phyloP scores from a whole-genome alignment of 192 early-diverging fungal species.

The Coemansia sp. region DNA sequence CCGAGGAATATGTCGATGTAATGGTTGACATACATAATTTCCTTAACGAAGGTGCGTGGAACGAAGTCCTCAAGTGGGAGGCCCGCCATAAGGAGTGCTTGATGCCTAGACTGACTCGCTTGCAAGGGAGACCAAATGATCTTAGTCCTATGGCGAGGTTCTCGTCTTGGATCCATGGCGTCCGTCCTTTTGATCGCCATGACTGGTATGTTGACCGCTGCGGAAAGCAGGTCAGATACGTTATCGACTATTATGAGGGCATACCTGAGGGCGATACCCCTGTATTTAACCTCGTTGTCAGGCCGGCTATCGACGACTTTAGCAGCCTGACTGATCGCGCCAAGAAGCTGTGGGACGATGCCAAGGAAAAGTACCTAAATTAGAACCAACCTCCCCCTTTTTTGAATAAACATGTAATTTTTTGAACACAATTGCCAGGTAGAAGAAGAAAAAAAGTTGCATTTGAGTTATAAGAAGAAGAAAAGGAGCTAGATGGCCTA shows the following conservation, averaged over 20 bases:
- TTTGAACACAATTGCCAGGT: background rate
- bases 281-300: slow-evolving; percentile 91
- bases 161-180: slow-evolving; percentile 62
- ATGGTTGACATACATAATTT: slow-evolving; percentile 99
- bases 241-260: slow-evolving; percentile 96
- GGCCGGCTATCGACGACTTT: slow-evolving; percentile 87
- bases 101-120: slow-evolving; percentile 72
- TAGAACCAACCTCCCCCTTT: background rate
- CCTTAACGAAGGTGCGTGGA: slow-evolving; percentile 95
- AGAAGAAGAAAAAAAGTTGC: no score
- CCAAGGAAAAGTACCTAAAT: slow-evolving; percentile 41
- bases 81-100: slow-evolving; percentile 53
- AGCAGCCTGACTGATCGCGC: slow-evolving; percentile 67
- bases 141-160: slow-evolving; percentile 73
- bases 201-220: slow-evolving; percentile 96
- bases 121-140: slow-evolving; percentile 85
- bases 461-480: background rate
- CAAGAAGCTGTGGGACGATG: slow-evolving; percentile 62
- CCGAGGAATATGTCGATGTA: slow-evolving; percentile 78
- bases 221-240: slow-evolving; percentile 89
- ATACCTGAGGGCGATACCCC: slow-evolving; percentile 74
- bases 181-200: slow-evolving; percentile 94
- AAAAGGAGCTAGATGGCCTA: background rate
- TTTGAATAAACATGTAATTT: slow-evolving; percentile 16
- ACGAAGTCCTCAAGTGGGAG: slow-evolving; percentile 96